Evolutionary conservation across 2,329 filamentous ascomycete species (phyloP), one percentile per base, ranked within the genome.

Genomic region (Cryphonectria parasitica): DNA sequence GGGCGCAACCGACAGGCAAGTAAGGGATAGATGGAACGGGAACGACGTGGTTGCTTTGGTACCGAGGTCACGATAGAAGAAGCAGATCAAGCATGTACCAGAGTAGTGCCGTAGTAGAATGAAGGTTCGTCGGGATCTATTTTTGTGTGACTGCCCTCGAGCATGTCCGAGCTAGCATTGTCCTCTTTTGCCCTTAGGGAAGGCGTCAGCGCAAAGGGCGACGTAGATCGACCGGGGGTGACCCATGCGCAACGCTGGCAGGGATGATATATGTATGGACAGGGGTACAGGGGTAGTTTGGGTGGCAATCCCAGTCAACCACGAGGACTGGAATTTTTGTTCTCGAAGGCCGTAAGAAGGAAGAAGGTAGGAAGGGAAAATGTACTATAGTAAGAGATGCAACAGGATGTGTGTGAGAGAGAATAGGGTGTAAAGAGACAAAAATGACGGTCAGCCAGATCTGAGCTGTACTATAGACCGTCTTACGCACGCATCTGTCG

Each of bases 251-350:
- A 25, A 3, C 28, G 34, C 22, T 7, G 22, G 28, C 62, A 58
- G 39, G 67, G 28, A 34, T n/a, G 10, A 11, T 11, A 11, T 39
- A 39, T 39, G 8, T 22, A 49, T 49, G 45, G 19, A 2, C 45
- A 49, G 45, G 45, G 28, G 41, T 28, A 34, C 58, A 36, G 39
- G 41, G 34, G 11, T 3, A 11, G n/a, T n/a, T n/a, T 34, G 49
- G 60, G 56, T 65, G 41, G 52, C 49, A 49, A 70, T 66, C 71
- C 71, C 60, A 64, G 71, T 72, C 45, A 66, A 69, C 71, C 71
- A 72, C 69, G 71, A 69, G 71, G 62, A 58, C 58, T 22, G 62
- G 64, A 56, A 19, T 17, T 25, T 49, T 28, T 31, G 63, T 56
- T 64, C 62, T 63, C 25, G 67, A 67, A 43, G 58, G 28, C 34